These are phyloP conservation scores for Syzygium aromaticum DNA, from an alignment of 345 rosid genomes.

Conservation along the genomic window DNA sequence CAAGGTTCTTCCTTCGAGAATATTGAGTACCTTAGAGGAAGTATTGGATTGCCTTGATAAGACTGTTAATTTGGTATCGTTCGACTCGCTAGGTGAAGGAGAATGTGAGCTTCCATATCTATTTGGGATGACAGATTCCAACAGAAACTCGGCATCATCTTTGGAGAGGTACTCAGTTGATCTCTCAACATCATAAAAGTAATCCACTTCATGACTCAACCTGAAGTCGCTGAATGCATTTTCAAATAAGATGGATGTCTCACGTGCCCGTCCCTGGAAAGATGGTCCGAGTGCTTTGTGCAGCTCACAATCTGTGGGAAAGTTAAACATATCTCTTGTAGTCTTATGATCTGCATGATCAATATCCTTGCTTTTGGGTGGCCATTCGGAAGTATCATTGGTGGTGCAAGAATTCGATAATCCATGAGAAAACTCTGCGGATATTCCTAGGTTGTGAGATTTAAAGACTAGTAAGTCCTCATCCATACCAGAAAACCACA, in stretches of 20 bases:
- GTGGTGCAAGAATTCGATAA: constrained; percentile 4
- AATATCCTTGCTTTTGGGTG: constrained; percentile 1
- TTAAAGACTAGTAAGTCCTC: not conserved
- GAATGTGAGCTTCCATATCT: not conserved
- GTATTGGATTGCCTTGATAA: not conserved
- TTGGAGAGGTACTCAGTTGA: not conserved
- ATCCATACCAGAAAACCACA: not conserved
- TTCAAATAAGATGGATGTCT: constrained; percentile 9
- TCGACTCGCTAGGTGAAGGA: not conserved
- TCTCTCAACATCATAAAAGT: not conserved
- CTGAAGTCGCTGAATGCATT: not conserved
- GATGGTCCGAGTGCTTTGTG: constrained; percentile 42
- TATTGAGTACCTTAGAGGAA: not conserved
- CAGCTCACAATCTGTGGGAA: constrained; percentile 42
- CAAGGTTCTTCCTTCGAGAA: not conserved
- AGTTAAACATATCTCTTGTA: constrained; percentile 13
- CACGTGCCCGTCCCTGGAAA: constrained; percentile 10
- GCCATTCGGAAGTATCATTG: not conserved
- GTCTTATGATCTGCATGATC: not conserved
- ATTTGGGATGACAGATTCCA: constrained; percentile 26
- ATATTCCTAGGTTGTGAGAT: constrained; percentile 3
- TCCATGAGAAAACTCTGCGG: constrained; percentile 16
- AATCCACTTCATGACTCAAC: not conserved
- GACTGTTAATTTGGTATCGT: not conserved
- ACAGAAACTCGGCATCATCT: constrained; percentile 22